Evolutionary conservation across 2,329 filamentous ascomycete genomes (phyloP).

Genomic region (Eutypa lata): DNA sequence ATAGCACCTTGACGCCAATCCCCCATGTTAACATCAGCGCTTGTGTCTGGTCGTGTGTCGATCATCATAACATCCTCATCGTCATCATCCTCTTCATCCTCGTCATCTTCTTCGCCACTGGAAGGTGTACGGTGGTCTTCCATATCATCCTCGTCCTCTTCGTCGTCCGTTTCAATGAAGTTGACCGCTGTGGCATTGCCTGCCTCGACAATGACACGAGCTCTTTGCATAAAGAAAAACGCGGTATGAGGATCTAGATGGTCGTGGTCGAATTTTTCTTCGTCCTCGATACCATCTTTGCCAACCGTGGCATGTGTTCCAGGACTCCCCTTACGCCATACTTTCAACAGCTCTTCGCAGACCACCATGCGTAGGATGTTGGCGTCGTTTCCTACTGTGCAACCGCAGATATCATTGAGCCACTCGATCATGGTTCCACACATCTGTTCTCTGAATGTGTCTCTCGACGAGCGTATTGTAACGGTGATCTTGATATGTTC

Average conservation of each 20-base stretch:
- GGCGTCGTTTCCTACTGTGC: slow-evolving; percentile 76
- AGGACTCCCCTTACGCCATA: slow-evolving; percentile 83
- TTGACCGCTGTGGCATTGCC: slow-evolving; percentile 27
- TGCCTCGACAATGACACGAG: slow-evolving; percentile 29
- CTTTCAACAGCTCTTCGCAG: slow-evolving; percentile 85
- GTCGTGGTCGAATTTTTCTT: slow-evolving; percentile 59
- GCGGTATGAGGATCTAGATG: slow-evolving; percentile 28
- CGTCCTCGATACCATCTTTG: slow-evolving; percentile 76
- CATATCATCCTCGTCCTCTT: slow-evolving; percentile 45
- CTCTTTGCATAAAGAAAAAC: slow-evolving; percentile 33
- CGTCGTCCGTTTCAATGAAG: slow-evolving; percentile 40
- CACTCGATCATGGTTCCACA: slow-evolving; percentile 96
- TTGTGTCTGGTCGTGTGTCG: slow-evolving; percentile 44
- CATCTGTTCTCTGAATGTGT: slow-evolving; percentile 98
- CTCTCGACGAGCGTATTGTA: slow-evolving; percentile 86
- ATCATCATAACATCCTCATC: slow-evolving; percentile 59
- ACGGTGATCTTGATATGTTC: slow-evolving; percentile 96
- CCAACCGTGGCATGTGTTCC: slow-evolving; percentile 78
- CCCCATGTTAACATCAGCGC: slow-evolving; percentile 41
- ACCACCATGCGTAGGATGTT: slow-evolving; percentile 76
- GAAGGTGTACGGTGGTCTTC: slow-evolving; percentile 33
- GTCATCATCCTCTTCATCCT: slow-evolving; percentile 55
- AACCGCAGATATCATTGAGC: slow-evolving; percentile 89
- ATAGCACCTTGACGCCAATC: slow-evolving; percentile 45
- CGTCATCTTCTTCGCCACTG: slow-evolving; percentile 59